A percentile compares a stretch with the other conserved stretches of the same genome.
These are phyloP conservation scores for Cyclocybe cylindracea DNA, from an alignment of 768 basidiomycete species.

Conservation along the genomic window DNA sequence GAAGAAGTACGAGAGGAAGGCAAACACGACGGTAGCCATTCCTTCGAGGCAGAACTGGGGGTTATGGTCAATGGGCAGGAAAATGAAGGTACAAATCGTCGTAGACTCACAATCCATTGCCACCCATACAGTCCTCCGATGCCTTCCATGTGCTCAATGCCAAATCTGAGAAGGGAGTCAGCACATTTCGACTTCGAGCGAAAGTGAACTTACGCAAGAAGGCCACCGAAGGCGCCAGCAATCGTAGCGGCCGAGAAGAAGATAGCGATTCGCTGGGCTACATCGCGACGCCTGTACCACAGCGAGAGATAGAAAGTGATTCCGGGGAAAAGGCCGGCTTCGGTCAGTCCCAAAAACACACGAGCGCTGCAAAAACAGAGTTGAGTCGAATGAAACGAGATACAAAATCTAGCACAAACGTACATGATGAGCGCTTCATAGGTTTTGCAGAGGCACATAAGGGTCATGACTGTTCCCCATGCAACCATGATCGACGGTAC, in stretches of 20 bases:
- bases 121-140: conserved; percentile 40
- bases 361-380: conserved; percentile 26
- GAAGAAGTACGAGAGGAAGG: conserved; percentile 45
- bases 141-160: conserved; percentile 46
- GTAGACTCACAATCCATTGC: conserved; percentile 47
- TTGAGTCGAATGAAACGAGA: too few species aligned
- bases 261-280: conserved; percentile 57
- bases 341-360: conserved; percentile 40
- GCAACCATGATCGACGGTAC: conserved; percentile 35
- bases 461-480: conserved; percentile 33
- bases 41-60: conserved; percentile 48
- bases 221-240: conserved; percentile 48
- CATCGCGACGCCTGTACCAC: conserved; percentile 63
- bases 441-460: conserved; percentile 33
- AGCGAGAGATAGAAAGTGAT: conserved; percentile 49
- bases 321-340: conserved; percentile 40
- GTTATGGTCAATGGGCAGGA: too few species aligned
- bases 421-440: conserved; percentile 31
- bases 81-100: too few species aligned
- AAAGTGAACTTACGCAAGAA: conserved; percentile 39
- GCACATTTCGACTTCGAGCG: background rate
- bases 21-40: conserved; percentile 42
- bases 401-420: background rate
- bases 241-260: conserved; percentile 66
- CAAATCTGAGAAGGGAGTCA: conserved; percentile 37